Conservation (phyloP, 345 rosid genomes). For the Lepidium africanum region DNA sequence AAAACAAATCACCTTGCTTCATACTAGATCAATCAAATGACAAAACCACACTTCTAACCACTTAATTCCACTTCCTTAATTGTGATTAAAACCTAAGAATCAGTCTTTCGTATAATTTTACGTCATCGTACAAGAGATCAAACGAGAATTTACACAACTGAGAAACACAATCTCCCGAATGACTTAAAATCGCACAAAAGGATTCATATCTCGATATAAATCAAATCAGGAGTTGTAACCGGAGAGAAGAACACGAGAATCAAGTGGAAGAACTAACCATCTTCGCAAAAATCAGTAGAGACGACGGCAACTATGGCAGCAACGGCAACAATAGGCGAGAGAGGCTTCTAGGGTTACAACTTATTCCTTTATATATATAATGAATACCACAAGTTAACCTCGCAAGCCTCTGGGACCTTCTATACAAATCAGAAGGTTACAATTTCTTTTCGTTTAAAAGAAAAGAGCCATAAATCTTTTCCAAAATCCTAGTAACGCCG, state of each 20-base stretch:
- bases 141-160: neutral
- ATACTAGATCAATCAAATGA: neutral
- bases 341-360: slow-evolving; percentile 14
- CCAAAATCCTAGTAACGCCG: neutral
- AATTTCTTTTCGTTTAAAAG: neutral
- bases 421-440: neutral
- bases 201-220: neutral
- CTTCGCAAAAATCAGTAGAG: slow-evolving; percentile 14
- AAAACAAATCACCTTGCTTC: neutral
- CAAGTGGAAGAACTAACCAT: slow-evolving; percentile 10
- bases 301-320: slow-evolving; percentile 11
- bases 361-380: neutral
- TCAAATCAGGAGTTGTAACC: neutral
- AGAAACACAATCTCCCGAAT: neutral
- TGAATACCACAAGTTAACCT: neutral
- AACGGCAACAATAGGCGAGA: neutral
- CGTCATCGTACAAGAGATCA: neutral
- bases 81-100: neutral
- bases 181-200: neutral
- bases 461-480: neutral
- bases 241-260: neutral
- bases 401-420: neutral
- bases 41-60: neutral
- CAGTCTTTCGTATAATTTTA: neutral
- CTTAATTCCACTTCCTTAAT: neutral